Conservation (phyloP, 2,329 filamentous ascomycete species). For the Cercospora nicotianae region DNA sequence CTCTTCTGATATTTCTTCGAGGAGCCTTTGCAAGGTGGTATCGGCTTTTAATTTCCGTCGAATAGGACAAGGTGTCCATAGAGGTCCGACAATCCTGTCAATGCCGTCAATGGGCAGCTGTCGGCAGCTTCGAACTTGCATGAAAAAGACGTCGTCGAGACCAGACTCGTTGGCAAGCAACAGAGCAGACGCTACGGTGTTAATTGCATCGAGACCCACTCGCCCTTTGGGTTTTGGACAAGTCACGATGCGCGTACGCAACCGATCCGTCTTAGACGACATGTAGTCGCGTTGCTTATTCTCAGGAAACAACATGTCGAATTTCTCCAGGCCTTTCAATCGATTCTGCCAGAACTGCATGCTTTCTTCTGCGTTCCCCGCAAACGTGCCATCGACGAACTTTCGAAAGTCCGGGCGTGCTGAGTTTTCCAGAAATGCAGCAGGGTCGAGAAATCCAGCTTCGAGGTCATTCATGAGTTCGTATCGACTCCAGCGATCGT, state of each 20-base stretch:
- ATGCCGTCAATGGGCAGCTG: background rate
- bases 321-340: background rate
- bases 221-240: background rate
- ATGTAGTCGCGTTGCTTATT: background rate
- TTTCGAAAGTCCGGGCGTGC: background rate
- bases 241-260: background rate
- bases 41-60: background rate
- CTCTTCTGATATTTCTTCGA: background rate
- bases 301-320: background rate
- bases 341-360: background rate
- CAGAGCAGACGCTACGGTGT: background rate
- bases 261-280: background rate
- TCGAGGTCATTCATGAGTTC: background rate
- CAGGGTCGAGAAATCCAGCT: background rate
- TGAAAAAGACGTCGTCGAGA: background rate
- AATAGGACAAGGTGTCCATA: background rate
- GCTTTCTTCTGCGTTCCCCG: background rate
- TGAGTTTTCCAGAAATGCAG: background rate
- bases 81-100: background rate
- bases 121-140: background rate
- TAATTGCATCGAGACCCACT: background rate
- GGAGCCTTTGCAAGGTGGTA: background rate
- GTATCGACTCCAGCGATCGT: background rate
- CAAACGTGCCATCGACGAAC: background rate
- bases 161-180: background rate